Evolutionary conservation across 805 yeast species (phyloP), one percentile per base, ranked within the genome.

Genomic region (Torulaspora microellipsoides): DNA sequence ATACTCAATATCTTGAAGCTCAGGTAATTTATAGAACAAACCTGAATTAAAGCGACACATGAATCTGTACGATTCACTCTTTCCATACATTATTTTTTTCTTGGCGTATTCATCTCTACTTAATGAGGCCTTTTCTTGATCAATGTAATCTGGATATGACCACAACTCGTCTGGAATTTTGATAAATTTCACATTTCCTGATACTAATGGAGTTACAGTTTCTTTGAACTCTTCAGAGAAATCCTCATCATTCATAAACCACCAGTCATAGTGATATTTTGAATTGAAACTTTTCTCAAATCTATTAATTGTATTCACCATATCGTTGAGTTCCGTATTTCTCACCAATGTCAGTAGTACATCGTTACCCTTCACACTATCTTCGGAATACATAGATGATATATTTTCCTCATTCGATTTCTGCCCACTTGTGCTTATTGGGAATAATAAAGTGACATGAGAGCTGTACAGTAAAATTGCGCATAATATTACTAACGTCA

Each of bases 21-120:
- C 62, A 4, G 83, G 85, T 62, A 90, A 95, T 43, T 81, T 77
- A 67, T 78, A 87, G 59, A 91, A 91, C 46, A 72, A 71, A 1
- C 96, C 95, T 0, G 95, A 80, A 59, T 85, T 87, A 60, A 82
- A 90, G 11, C 96, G 74, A 61, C 98, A 91, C 98, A 91, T 91
- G 57, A 85, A 83, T 62, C 91, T 96, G 60, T 91, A 93, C 4
- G 91, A 78, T 40, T 76, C 82, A 71, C 81, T 65, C 45, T 79
- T 81, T 0, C 97, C 98, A 62, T 93, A 90, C 77, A 86, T 75
- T 46, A 91, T 80, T 15, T 40, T 40, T 1, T 79, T 80, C 31
- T 86, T 65, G 64, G 88, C 95, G 28, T 95, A 95, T 61, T 89
- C 95, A n/a, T 70, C 66, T 34, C 81, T 75, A 12, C 88, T 72